These are phyloP conservation scores for Tilletiopsis washingtonensis DNA, from an alignment of 1,284 basidiomycete species.

Conservation along the genomic window DNA sequence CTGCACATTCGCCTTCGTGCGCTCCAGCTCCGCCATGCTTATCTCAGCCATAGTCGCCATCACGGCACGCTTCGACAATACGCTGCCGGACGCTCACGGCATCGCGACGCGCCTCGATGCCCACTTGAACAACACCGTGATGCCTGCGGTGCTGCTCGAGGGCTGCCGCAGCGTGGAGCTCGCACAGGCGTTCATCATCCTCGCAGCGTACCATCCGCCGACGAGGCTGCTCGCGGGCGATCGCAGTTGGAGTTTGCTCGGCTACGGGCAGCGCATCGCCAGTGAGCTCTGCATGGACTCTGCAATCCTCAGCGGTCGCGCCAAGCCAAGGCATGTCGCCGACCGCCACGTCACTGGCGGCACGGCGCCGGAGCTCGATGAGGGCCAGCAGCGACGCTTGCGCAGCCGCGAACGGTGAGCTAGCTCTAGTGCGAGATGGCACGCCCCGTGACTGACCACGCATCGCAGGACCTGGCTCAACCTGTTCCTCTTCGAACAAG, in stretches of 20 bases:
- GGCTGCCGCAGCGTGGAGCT: not conserved
- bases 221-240: not conserved
- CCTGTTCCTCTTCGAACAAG: constrained; percentile 25
- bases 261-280: not conserved
- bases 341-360: not conserved
- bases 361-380: not conserved
- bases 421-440: not conserved
- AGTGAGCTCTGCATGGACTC: not conserved
- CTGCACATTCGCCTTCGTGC: not conserved
- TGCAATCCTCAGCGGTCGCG: not conserved
- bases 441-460: not conserved
- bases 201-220: constrained; percentile 1
- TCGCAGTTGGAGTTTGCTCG: not conserved
- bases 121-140: not conserved
- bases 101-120: not conserved
- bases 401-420: constrained; percentile 1
- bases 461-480: constrained; percentile 22
- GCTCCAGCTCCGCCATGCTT: not conserved
- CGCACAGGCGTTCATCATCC: constrained; percentile 4
- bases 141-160: constrained; percentile 3
- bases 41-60: not conserved
- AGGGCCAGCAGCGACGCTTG: not conserved
- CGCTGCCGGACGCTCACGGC: not conserved
- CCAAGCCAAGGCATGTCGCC: not conserved
- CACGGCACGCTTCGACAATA: not conserved